Percentiles rank a stretch among this genome's conserved stretches.
Evolutionary conservation across 1,284 basidiomycete species (phyloP).

Genomic region (Irpex sp.): DNA sequence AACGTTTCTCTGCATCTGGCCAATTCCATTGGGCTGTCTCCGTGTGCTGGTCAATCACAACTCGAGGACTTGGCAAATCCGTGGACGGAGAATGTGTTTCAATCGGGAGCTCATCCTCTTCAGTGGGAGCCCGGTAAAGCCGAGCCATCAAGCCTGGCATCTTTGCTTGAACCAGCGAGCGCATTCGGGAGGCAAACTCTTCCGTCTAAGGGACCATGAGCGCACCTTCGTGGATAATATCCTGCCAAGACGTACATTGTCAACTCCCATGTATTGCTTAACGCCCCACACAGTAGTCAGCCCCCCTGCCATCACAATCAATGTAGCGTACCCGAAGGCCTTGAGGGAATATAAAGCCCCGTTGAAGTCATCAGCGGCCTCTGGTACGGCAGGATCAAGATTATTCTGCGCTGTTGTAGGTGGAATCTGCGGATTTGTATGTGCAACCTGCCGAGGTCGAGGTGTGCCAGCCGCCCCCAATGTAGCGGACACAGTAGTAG

Average conservation of each 20-base stretch:
- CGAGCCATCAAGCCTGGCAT: conserved; percentile 48
- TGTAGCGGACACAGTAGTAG: not conserved
- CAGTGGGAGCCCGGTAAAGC: conserved; percentile 43
- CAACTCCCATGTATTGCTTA: conserved; percentile 36
- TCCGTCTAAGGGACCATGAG: conserved; percentile 35
- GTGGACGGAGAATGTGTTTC: not conserved
- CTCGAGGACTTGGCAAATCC: conserved; percentile 1
- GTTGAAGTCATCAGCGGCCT: conserved; percentile 32
- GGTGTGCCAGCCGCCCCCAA: not conserved
- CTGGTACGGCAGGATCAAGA: not conserved
- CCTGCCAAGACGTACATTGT: conserved; percentile 29
- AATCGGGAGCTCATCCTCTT: conserved; percentile 26
- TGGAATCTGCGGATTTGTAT: not conserved
- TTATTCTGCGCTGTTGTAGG: not conserved
- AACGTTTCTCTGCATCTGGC: conserved; percentile 46
- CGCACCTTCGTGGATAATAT: not conserved
- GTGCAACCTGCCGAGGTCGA: not conserved
- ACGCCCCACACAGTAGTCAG: conserved; percentile 33
- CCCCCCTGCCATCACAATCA: conserved; percentile 33
- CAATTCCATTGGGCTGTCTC: conserved; percentile 38
- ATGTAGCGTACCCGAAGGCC: conserved; percentile 43
- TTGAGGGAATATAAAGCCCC: conserved; percentile 38
- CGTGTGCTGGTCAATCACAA: not conserved
- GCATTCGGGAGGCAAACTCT: conserved; percentile 55
- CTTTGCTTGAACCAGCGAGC: conserved; percentile 35